These are phyloP conservation scores for Verticillium nubilum DNA, from an alignment of 2,329 filamentous ascomycete genomes.

Conservation along the genomic window DNA sequence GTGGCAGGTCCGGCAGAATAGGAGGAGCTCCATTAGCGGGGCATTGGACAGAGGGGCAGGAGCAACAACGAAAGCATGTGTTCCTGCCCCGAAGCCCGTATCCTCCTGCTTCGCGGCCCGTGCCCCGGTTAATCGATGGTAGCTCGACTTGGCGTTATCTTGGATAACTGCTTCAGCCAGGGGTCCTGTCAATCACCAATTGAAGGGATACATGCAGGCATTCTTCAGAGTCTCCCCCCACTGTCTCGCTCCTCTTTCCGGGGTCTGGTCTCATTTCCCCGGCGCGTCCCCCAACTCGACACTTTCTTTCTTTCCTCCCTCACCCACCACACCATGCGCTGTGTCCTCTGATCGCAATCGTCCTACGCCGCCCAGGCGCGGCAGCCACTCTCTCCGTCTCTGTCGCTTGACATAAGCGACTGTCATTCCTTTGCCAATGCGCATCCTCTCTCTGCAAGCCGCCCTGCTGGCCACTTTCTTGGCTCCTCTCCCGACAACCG, in stretches of 20 bases:
- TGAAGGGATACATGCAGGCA: neutral
- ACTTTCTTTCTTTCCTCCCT: neutral
- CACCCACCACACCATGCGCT: neutral
- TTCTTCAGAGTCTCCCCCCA: neutral
- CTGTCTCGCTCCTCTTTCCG: neutral
- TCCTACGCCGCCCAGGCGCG: neutral
- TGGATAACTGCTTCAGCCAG: neutral
- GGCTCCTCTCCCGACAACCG: slow-evolving; percentile 9
- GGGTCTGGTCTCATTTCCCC: neutral
- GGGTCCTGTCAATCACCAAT: neutral
- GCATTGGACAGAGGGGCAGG: neutral
- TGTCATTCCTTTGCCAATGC: neutral
- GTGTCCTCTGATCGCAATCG: neutral
- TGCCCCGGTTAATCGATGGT: neutral
- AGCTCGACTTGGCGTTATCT: neutral
- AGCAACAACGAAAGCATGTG: neutral
- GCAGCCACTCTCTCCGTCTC: neutral
- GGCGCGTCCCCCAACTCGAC: neutral
- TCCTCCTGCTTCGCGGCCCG: neutral
- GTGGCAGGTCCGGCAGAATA: neutral
- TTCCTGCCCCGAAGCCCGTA: neutral
- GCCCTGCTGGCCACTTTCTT: slow-evolving; percentile 21
- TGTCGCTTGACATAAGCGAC: neutral
- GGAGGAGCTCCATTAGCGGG: neutral
- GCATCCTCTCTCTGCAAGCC: neutral